Base-by-base conservation (phyloP, 306 rosid genomes). In the Cucumis cinereus region DNA sequence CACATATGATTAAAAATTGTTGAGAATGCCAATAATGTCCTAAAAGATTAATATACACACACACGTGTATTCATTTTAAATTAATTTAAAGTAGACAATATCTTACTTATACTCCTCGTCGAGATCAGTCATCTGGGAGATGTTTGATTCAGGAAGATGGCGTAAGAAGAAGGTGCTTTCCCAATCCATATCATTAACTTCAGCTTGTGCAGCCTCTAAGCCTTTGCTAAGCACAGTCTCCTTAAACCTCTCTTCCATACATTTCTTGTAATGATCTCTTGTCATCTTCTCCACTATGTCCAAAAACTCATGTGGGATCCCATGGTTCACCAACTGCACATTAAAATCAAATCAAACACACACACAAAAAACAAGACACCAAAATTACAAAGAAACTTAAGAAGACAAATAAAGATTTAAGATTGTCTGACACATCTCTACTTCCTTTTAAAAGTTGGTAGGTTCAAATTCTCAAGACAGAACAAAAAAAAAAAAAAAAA, bases 161-260 rank as follows among this genome's bases (percentile, higher is more conserved):
- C 86, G 87, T 75, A 91, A 54, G 81, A 75, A 79, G 80, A 88
- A 93, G 79, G 96, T 91, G 83, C 88, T 87, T 74, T 93, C 98
- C 98, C 97, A 91, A 10, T 93, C 98, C 89, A 91, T 83, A 62
- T 91, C 93, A 4, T 82, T 86, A 79, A 93, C 87, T 85, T 93
- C 92, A 20, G 82, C 80, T 78, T 88, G 79, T 3, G 84, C 91
- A 81, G 76, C 88, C 22, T 89, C 96, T 8, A 89, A 73, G 60
- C 89, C 93, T 77, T 82, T 89, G 88, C 84, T 79, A 58, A 87
- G 85, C 73, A 91, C 77, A 9, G 76, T 41, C 45, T 91, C 96
- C 81, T 83, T 87, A 75, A 91, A 89, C 83, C 91, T 88, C 12
- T 87, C 80, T 70, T 93, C 93, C 98, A 91, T 81, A 61, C 89